Evolutionary conservation across 2,329 filamentous ascomycete species (phyloP), one percentile per base, ranked within the genome.

Genomic region (Fusarium solani-melongenae): DNA sequence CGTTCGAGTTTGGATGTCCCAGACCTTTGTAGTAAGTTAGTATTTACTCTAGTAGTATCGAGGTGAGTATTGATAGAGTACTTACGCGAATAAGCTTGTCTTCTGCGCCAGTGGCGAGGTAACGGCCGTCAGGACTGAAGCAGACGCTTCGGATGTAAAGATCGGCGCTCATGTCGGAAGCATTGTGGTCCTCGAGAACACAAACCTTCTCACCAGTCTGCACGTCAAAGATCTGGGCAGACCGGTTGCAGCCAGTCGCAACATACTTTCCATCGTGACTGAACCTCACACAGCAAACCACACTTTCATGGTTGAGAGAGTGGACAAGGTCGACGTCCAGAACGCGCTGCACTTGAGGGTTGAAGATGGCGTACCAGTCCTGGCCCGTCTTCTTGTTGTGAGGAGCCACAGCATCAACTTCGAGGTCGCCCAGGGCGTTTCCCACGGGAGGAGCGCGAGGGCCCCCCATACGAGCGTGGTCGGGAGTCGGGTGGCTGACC

Each of bases 211-310:
- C 91, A 64, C 96, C 96, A 17, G 91, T 93, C 78, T 91, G 88
- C 46, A 98, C 96, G 75, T 99, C 96, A 82, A 96, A 99, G 78
- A 99, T 99, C 84, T 98, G 96, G n/a, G 96, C 96, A n/a, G 95
- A 98, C 73, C 95, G 89, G 84, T 99, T 99, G 88, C 96, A 98
- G 49, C 96, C 96, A 6, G 96, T 99, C 9, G 96, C 96, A 64
- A 99, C 93, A 77, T 94, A 98, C 80, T 97, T 95, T 76, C 96
- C 96, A 80, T 99, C 96, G 64, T 93, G 91, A 81, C 96, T 98
- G 87, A 99, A 99, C 67, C 96, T 91, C 38, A 99, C 96, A 82
- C 96, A 99, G 88, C 96, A 99, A 1, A 99, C 96, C 5, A 99
- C 96, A 78, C 96, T 98, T 81, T 98, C 94, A 80, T 99, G 96